phyloP scores from a whole-genome alignment of 192 early-diverging fungal species.

The Entophlyctis luteolus region DNA sequence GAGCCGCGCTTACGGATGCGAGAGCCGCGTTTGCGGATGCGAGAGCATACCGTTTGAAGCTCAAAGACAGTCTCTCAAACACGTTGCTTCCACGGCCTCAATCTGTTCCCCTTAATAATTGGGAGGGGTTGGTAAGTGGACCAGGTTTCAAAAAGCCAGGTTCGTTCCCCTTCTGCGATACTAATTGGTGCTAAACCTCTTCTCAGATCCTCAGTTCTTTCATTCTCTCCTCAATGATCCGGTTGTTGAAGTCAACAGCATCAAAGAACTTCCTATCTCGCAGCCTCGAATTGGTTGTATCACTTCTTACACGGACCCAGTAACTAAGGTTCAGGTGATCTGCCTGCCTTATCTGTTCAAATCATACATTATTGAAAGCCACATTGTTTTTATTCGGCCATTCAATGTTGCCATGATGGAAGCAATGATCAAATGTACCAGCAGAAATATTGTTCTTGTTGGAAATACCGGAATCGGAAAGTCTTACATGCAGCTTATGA shows the following conservation, averaged over 20 bases:
- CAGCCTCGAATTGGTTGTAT: neutral
- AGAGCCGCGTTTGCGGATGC: too few species aligned
- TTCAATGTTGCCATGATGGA: neutral
- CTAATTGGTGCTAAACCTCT: too few species aligned
- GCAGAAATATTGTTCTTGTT: neutral
- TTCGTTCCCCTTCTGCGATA: too few species aligned
- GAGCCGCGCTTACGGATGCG: too few species aligned
- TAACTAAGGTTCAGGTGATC: neutral
- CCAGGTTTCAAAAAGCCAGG: too few species aligned
- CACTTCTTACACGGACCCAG: neutral
- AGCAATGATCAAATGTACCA: neutral
- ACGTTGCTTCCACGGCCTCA: too few species aligned
- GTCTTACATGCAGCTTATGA: neutral
- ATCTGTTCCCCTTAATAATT: too few species aligned
- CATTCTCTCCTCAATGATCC: too few species aligned
- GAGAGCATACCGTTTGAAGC: too few species aligned
- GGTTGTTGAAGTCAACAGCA: neutral
- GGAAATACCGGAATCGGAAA: neutral
- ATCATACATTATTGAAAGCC: neutral
- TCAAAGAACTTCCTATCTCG: neutral
- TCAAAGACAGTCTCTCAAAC: too few species aligned
- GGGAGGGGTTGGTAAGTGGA: too few species aligned
- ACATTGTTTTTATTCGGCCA: slow-evolving; percentile 1
- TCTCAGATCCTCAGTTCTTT: too few species aligned
- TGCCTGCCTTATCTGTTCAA: neutral